phyloP scores from a whole-genome alignment of 768 basidiomycete species.

The Boletus vinaceobasis region DNA sequence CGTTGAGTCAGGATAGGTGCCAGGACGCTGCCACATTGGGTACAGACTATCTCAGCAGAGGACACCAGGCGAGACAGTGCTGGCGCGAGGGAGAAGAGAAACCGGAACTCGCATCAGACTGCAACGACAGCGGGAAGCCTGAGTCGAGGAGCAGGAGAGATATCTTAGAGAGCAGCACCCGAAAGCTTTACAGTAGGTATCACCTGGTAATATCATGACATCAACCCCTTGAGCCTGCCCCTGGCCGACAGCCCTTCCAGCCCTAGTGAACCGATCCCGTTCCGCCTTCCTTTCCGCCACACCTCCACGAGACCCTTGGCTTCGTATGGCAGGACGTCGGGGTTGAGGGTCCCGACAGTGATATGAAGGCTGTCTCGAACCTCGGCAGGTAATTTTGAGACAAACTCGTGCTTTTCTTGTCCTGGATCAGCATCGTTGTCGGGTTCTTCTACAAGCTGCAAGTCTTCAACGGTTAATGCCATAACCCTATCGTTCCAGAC shows the following conservation, averaged over 20 bases:
- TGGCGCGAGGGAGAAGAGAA: neutral
- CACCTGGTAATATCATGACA: too few relatives aligned
- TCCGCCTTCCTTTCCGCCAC: slow-evolving; percentile 42
- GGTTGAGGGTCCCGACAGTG: slow-evolving; percentile 73
- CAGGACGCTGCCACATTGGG: neutral
- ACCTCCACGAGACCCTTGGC: slow-evolving; percentile 60
- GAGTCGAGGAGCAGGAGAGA: neutral
- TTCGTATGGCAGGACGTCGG: slow-evolving; percentile 59
- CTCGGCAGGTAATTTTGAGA: slow-evolving; percentile 43
- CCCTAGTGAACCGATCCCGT: slow-evolving; percentile 26
- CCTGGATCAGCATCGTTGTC: slow-evolving; percentile 27
- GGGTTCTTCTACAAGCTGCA: slow-evolving; percentile 38
- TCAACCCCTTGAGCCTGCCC: slow-evolving; percentile 33
- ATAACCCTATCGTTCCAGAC: slow-evolving; percentile 80
- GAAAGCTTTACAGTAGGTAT: too few relatives aligned
- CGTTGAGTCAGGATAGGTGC: too few relatives aligned
- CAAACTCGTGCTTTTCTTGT: slow-evolving; percentile 44
- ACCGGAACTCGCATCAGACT: neutral
- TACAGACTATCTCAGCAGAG: neutral
- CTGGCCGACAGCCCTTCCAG: slow-evolving; percentile 25
- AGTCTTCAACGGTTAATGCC: slow-evolving; percentile 67
- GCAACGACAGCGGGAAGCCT: slow-evolving; percentile 2
- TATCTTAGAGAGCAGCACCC: neutral
- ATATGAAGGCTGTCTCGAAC: slow-evolving; percentile 65
- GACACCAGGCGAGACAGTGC: neutral